These are phyloP conservation scores for Gossypioides kirkii DNA, from an alignment of 345 rosid species.

Conservation along the genomic window DNA sequence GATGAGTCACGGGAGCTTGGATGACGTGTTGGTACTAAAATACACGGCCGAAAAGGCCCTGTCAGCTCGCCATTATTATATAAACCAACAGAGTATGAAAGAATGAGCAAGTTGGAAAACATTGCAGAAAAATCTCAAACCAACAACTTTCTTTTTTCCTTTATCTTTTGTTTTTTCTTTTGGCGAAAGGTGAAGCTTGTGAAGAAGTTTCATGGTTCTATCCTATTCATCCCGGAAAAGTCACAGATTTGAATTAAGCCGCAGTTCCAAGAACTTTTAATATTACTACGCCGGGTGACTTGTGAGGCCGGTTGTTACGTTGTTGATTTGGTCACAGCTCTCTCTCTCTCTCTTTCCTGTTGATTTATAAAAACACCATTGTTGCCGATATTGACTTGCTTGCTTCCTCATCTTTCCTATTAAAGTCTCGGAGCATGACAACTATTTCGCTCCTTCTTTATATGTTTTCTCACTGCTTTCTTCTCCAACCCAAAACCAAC, in stretches of 20 bases:
- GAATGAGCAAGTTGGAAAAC: neutral
- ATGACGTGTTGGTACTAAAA: neutral
- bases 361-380: conserved; percentile 25
- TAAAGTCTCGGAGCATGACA: conserved; percentile 9
- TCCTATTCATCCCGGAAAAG: neutral
- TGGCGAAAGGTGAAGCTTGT: neutral
- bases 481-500: neutral
- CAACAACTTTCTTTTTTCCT: too few relatives aligned
- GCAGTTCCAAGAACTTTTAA: neutral
- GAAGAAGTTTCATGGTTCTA: neutral
- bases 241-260: neutral
- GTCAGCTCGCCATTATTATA: conserved; percentile 5
- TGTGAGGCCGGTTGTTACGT: neutral
- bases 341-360: neutral
- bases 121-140: neutral
- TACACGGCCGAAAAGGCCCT: neutral
- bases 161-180: neutral
- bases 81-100: neutral
- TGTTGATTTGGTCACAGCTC: conserved; percentile 17
- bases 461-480: neutral
- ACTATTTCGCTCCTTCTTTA: neutral
- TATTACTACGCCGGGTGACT: neutral
- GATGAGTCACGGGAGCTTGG: conserved; percentile 5
- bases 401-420: conserved; percentile 1
- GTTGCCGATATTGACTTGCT: conserved; percentile 22